Evolutionary conservation across 306 rosid genomes (phyloP), one percentile per base, ranked within the genome.

Genomic region (Rubus idaeus): DNA sequence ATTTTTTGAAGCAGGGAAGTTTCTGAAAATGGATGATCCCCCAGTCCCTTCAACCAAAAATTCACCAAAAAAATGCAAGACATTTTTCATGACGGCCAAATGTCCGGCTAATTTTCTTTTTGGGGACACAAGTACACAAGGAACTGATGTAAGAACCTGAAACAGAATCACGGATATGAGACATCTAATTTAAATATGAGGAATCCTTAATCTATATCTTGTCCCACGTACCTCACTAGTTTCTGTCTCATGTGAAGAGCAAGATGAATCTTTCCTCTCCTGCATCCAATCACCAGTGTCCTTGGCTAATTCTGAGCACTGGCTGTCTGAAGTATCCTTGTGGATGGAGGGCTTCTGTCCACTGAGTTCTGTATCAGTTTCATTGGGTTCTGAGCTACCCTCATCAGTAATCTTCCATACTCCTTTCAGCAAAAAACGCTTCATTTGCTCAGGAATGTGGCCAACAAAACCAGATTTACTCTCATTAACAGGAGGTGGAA

Each of bases 21-120:
- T 87, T 80, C 77, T 89, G 80, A 95, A 95, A 75, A 90, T 91
- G 47, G 97, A 90, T 76, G 96, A 90, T 73, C 98, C 97, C 39
- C 96, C 97, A 75, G 93, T 92, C 76, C 98, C 97, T 83, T 95
- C 97, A 71, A 95, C 98, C 88, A 90, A 67, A 80, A 90, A 89
- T 74, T 90, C 93, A 64, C 97, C 95, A 78, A 84, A 95, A 75
- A 95, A 95, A 88, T 90, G 98, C 93, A 95, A 79, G 75, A 86
- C 91, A 78, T 88, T 87, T 82, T 95, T 95, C 97, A 84, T 92
- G 83, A 95, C 92, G 37, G 96, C 97, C 87, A 95, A 88, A 80
- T 87, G 88, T 78, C 97, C 98, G 40, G 92, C 97, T 82, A 92
- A 83, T 89, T 95, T 95, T 85, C 97, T 90, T 89, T 92, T 95